phyloP scores from a whole-genome alignment of 2,329 filamentous ascomycete species.

The Calonectria crousiana region DNA sequence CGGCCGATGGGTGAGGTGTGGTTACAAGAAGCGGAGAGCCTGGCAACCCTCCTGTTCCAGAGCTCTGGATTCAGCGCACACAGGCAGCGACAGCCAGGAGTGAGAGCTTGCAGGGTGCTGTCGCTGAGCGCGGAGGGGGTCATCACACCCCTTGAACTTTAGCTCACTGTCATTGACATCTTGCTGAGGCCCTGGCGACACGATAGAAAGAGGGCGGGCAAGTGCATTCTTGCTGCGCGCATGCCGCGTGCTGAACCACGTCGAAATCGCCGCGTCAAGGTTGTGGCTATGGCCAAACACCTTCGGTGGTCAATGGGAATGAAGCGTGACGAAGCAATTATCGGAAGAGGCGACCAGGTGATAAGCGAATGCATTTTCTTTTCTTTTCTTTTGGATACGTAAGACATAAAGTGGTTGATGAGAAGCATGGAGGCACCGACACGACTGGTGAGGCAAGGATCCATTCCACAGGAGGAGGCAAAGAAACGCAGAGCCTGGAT shows the following conservation, averaged over 20 bases:
- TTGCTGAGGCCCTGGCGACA: not conserved
- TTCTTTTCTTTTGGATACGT: not conserved
- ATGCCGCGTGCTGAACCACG: not conserved
- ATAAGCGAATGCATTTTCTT: not conserved
- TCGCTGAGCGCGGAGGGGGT: conserved; percentile 2
- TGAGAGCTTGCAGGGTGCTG: conserved; percentile 15
- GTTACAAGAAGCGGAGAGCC: conserved; percentile 23
- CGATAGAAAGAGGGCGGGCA: conserved; percentile 3
- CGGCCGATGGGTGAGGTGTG: conserved; percentile 16
- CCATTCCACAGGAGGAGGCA: not conserved
- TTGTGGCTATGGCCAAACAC: conserved; percentile 1
- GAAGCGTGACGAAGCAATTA: not conserved
- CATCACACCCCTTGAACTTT: conserved; percentile 8
- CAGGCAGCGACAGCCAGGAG: not conserved
- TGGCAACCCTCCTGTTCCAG: conserved; percentile 31
- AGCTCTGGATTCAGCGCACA: conserved; percentile 33
- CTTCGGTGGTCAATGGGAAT: not conserved
- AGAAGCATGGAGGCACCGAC: not conserved
- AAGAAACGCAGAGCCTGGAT: not conserved
- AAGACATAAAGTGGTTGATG: not conserved
- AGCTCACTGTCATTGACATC: conserved; percentile 11
- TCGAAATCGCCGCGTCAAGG: not conserved
- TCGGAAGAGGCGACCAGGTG: not conserved
- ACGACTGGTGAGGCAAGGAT: not conserved
- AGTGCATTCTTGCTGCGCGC: not conserved